Base-by-base conservation (phyloP, 495 filamentous ascomycete genomes). In the Penicillium odoratum region DNA sequence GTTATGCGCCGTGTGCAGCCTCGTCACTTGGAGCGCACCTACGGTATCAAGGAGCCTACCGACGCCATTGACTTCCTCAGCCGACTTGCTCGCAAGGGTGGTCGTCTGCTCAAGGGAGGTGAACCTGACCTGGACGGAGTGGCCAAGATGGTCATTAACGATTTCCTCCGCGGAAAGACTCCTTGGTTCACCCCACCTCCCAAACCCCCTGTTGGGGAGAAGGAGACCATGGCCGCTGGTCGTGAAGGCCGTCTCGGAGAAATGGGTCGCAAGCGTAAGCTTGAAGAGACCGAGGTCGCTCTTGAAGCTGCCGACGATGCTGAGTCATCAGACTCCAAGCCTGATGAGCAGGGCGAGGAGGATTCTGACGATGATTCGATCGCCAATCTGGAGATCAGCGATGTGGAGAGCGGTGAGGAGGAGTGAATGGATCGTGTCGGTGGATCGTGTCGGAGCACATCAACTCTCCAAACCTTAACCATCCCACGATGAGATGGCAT, bases 161-260 rank as follows among this genome's bases (percentile, higher is more conserved):
- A 98, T 63, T 98, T 98, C 64, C 83, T 98, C 58, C 75, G 94
- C 49, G 94, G 94, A 33, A 97, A 96, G 72, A 85, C 96, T 18
- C 94, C 94, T 7, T 98, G 94, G 94, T 98, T 90, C 68, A 93
- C 90, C 5, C 85, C 89, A 15, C 87, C 91, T 7, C 94, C 94
- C 15, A 69, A 82, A 7, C 67, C 73, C 29, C 82, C 83, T 61
- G 85, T 66, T 47, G 71, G 73, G 8, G 79, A 74, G 49, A 78
- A 81, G 26, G 81, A 74, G 56, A 77, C 78, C 55, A 77, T 88
- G 25, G 86, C 81, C 53, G 86, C 81, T 52, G 83, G 82, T 15
- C 73, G 83, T 55, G 79, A 81, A 48, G 84, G 84, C 28, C 74
- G 77, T 49, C 73, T 86, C n/a, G 85, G 83, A n/a, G 85, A 87